Base-by-base conservation (phyloP, 441 rosid genomes). In the Erysimum cheiri region DNA sequence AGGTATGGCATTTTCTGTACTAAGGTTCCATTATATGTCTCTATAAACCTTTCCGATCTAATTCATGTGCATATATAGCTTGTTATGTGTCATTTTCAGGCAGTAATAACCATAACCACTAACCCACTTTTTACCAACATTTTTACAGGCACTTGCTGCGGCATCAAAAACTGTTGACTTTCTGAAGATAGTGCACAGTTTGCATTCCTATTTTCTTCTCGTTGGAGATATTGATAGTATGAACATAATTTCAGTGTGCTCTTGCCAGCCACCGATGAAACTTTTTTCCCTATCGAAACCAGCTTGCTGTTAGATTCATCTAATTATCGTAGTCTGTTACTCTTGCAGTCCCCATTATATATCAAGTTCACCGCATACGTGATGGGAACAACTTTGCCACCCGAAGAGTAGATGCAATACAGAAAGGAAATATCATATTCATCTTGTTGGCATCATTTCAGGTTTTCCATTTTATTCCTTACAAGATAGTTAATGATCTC, bases 81-180 rank as follows among this genome's bases (percentile, higher is more conserved):
- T 50, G 36, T 64, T 19, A 3, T 50, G 19, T 33, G 39, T 31
- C 59, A 48, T 11, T 53, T 43, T 60, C 4, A 50, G 37, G 40
- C 39, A 52, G 36, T 81, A 44, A 60, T 55, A 68, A 52, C 36
- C n/a, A 28, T 46, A 35, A 54, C 26, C 24, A 8, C 37, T 47
- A 32, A 67, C 7, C 32, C 49, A n/a, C 46, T 14, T 69, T 6
- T 57, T 56, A n/a, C 70, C 60, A 12, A 56, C 24, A 33, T 40
- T 49, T 19, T 71, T 81, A 79, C 91, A 95, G 99, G 99, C 98
- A 57, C 83, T 93, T 67, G 99, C 99, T 76, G 97, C 99, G 10
- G 97, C 98, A 33, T 90, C 92, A 59, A 95, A 95, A 87, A 95
- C 97, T 77, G 93, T 95, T 72, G 99, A 95, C 77, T 86, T 88